Evolutionary conservation across 441 rosid genomes (phyloP), one percentile per base, ranked within the genome.

Genomic region (Erysimum pusillum): DNA sequence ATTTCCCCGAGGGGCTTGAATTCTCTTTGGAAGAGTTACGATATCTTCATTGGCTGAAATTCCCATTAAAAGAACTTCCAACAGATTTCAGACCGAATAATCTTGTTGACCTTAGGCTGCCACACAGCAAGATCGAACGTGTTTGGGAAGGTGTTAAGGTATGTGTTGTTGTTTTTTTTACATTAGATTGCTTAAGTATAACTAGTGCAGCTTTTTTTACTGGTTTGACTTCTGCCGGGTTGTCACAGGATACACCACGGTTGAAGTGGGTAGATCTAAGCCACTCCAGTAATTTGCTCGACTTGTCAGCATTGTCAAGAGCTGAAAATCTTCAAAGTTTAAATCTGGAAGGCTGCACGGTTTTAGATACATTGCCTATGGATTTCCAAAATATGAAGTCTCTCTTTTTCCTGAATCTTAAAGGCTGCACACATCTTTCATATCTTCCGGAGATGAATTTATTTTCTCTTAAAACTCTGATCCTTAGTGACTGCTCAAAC

Each of bases 331-430:
- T 71, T 46, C 14, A 22, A 38, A 22, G 52, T n/a, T 15, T 72
- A 28, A 72, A 72, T 38, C 14, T 72, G 1, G 76, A 72, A 72
- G 76, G 69, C 9, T 72, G 76, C 68, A 72, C 41, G 1, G 0
- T 0, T 36, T 38, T 71, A 42, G 18, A 60, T 0, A 0, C 14
- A 3, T 22, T 71, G 12, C 67, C 49, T 0, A 0, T 0, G 2
- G 67, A 22, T 0, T 9, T 71, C 0, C 18, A 60, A 6, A 14
- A 72, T 36, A 61, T 72, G 76, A 35, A 61, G 14, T 14, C 18
- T 6, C 39, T 72, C 0, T 14, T 38, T 9, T 60, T 36, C 17
- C 13, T 71, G 4, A 71, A 71, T 35, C 6, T 71, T 3, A 35
- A 31, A 60, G 76, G 67, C 2, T 71, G 76, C 68, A 46, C 3